Evolutionary conservation across 1,139 yeast genomes (phyloP), one percentile per base, ranked within the genome.

Genomic region (Yamadazyma diddensiae): DNA sequence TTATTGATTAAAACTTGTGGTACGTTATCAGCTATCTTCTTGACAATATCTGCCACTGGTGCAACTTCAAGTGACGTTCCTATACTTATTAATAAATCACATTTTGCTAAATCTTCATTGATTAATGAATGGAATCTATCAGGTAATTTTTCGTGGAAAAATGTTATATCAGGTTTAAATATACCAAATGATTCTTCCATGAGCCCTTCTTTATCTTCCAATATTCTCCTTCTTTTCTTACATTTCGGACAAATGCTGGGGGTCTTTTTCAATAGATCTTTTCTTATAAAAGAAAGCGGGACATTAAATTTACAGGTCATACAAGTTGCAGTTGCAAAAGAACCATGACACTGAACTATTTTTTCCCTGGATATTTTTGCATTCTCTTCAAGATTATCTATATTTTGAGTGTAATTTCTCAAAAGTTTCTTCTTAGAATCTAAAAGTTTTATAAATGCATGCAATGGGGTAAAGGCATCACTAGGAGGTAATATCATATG

Each of bases 61-160:
- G 95, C 90, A 19, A 92, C 98, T 53, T 90, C 87, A 38, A 92
- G 69, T 15, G 97, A 90, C 0, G 98, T 92, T 7, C 98, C 98
- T 12, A 90, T 80, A 55, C 95, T 83, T 5, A 92, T 73, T 28
- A 92, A 60, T 35, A 92, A 63, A 59, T 92, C 97, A 59, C 96
- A 87, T 18, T 75, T 65, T 13, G 65, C 52, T 3, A 82, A 65
- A 49, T 82, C 92, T 28, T 68, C 60, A 24, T 70, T 67, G 24
- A 85, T 71, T 17, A 73, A 62, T 30, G 74, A 74, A 45, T 86
- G 92, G 49, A 83, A 88, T 33, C 70, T 58, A n/a, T 68, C 61
- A 0, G 97, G 97, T 35, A 92, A 66, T 10, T 81, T 77, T 53
- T 92, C 97, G 6, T 96, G 96, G 49, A 92, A 92, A 52, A 92